phyloP scores from a whole-genome alignment of 2,329 filamentous ascomycete species.

The Fusarium lateritium region DNA sequence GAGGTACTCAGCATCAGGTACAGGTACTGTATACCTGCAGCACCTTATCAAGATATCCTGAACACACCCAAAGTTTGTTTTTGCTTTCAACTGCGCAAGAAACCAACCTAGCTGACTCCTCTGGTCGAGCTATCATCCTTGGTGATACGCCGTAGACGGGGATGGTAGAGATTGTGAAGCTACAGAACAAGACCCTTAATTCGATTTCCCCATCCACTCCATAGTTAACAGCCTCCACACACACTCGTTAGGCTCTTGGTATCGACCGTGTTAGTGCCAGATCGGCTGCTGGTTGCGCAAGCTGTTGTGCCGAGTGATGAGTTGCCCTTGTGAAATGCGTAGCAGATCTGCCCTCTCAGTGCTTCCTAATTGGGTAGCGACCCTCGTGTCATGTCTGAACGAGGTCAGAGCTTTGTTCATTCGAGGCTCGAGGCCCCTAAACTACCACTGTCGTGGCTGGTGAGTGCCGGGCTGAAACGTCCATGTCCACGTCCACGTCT shows the following conservation, averaged over 20 bases:
- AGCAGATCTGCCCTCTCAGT: constrained; percentile 21
- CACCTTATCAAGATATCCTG: constrained; percentile 3
- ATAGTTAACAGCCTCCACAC: constrained; percentile 37
- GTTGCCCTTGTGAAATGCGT: constrained; percentile 16
- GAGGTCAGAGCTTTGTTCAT: constrained; percentile 23
- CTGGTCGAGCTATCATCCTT: constrained; percentile 27
- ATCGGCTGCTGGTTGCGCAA: constrained; percentile 42
- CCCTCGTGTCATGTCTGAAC: constrained; percentile 27
- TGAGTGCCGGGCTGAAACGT: constrained; percentile 44
- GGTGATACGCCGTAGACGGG: background rate
- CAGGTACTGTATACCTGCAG: background rate
- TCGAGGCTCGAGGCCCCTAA: constrained; percentile 12
- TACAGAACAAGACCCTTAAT: constrained; percentile 44
- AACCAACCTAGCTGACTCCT: background rate
- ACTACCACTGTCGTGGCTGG: constrained; percentile 32
- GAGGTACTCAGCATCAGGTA: constrained; percentile 24
- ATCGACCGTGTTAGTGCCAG: constrained; percentile 36
- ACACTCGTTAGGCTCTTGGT: constrained; percentile 27
- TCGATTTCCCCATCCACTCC: constrained; percentile 41
- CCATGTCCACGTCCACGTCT: background rate
- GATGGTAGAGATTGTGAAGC: constrained; percentile 41
- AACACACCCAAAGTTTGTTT: background rate
- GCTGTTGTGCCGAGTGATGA: constrained; percentile 30
- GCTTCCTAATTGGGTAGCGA: constrained; percentile 32
- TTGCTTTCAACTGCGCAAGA: background rate